Evolutionary conservation across 768 basidiomycete genomes (phyloP).

Genomic region (Suillus subluteus): DNA sequence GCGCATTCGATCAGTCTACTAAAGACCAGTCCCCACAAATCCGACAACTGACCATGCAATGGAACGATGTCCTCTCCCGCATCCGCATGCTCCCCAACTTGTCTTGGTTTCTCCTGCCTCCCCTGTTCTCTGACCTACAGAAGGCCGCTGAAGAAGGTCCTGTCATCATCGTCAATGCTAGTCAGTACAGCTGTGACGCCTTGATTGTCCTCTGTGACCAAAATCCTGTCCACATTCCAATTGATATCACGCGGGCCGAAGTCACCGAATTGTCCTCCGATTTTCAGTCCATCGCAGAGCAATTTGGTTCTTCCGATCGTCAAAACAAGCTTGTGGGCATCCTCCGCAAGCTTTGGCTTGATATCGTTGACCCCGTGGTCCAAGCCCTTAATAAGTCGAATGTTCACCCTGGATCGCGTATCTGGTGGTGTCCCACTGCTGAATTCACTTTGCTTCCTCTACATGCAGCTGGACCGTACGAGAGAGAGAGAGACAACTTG

Average conservation of each 20-base stretch:
- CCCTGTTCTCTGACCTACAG: constrained; percentile 10
- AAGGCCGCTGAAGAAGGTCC: constrained; percentile 19
- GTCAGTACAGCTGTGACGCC: constrained; percentile 18
- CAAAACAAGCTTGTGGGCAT: constrained; percentile 14
- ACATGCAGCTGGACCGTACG: constrained; percentile 36
- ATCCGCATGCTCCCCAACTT: constrained; percentile 19
- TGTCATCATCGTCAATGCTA: constrained; percentile 21
- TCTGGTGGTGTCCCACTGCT: constrained; percentile 40
- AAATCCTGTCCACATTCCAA: constrained; percentile 13
- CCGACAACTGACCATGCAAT: constrained; percentile 7
- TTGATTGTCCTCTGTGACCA: constrained; percentile 16
- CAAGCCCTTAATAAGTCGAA: constrained; percentile 15
- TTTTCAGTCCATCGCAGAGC: constrained; percentile 11
- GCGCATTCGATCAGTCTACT: neutral
- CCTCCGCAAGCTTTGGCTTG: constrained; percentile 31
- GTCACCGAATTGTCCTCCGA: constrained; percentile 16
- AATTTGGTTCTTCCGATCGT: constrained; percentile 18
- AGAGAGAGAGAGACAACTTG: constrained; percentile 15
- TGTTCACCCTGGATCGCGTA: constrained; percentile 22
- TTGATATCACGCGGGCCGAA: constrained; percentile 8
- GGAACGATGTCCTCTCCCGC: constrained; percentile 13
- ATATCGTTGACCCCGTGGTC: constrained; percentile 25
- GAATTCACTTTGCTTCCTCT: constrained; percentile 33
- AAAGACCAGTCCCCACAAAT: constrained; percentile 3
- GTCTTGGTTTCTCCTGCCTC: constrained; percentile 17